These are phyloP conservation scores for Globisporangium splendens DNA, from an alignment of 352 stramenopile genomes.

Conservation along the genomic window DNA sequence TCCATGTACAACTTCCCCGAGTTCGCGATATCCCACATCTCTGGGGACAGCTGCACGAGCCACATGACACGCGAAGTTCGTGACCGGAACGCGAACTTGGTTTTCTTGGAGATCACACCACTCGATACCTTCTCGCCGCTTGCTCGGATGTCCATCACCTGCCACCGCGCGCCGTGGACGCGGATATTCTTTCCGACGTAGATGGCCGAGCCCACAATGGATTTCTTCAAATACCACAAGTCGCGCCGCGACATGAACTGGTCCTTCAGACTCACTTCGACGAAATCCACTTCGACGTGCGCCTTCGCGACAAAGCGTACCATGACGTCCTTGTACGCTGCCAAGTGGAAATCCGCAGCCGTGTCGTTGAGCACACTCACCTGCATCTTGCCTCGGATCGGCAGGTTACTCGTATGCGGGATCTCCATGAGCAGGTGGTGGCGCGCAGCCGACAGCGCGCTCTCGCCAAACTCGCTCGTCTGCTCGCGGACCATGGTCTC, in stretches of 20 bases:
- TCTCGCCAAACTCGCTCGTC: slow-evolving; percentile 18
- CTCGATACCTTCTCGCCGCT: slow-evolving; percentile 83
- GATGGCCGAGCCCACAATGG: slow-evolving; percentile 59
- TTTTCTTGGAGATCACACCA: slow-evolving; percentile 93
- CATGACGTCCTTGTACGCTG: slow-evolving; percentile 76
- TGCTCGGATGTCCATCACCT: slow-evolving; percentile 90
- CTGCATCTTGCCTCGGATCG: slow-evolving; percentile 74
- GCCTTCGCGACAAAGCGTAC: slow-evolving; percentile 79
- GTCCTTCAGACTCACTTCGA: slow-evolving; percentile 89
- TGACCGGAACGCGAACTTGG: slow-evolving; percentile 95
- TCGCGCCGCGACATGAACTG: slow-evolving; percentile 92
- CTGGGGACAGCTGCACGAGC: slow-evolving; percentile 95
- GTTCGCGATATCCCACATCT: slow-evolving; percentile 94
- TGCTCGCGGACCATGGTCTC: slow-evolving; percentile 9
- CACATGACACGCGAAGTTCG: slow-evolving; percentile 96
- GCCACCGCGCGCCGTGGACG: slow-evolving; percentile 69
- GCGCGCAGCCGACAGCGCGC: slow-evolving; percentile 23
- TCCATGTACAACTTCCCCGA: slow-evolving; percentile 89
- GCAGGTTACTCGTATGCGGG: slow-evolving; percentile 53
- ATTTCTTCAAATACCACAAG: slow-evolving; percentile 83
- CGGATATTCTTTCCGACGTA: slow-evolving; percentile 80
- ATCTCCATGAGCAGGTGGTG: slow-evolving; percentile 80
- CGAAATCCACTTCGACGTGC: slow-evolving; percentile 80
- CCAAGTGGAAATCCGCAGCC: slow-evolving; percentile 65
- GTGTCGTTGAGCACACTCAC: slow-evolving; percentile 84